Evolutionary conservation across 805 yeast species (phyloP), one percentile per base, ranked within the genome.

Genomic region (Cyberlindnera galapagoensis): DNA sequence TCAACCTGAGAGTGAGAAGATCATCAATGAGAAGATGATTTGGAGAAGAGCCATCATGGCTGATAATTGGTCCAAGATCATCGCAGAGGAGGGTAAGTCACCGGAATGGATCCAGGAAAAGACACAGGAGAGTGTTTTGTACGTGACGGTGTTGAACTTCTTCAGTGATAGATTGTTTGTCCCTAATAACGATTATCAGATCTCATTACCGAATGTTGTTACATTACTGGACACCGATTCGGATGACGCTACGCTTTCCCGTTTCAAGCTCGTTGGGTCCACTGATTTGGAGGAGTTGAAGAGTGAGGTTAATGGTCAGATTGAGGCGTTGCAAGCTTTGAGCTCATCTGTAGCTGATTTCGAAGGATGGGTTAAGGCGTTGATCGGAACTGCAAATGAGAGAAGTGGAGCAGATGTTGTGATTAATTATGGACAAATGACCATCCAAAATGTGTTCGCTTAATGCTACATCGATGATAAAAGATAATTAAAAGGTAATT

Each of bases 31-130:
- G 26, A 54, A 57, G 7, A 42, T 63, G 7, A 55, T 78, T 0
- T 81, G 88, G 86, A 64, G 71, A 42, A 61, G 87, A 40, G 61
- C 80, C 28, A 54, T 82, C 15, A 56, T 60, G 28, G 54, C 44
- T 39, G 81, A 79, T 41, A 64, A 72, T 40, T 74, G 83, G 80
- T 39, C 50, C 6, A 47, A 53, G 13, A 52, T 73, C 10, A 50
- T 55, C 6, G 38, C 52, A 21, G 47, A 59, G 6, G 56, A 63
- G 34, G 56, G 52, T 30, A 57, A 64, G 31, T 53, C 67, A 3
- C 71, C 66, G 30, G 71, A 67, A 23, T 60, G 47, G 34, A 52
- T 60, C 22, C 62, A 62, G 45, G 51, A 54, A 15, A 58, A 54
- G 31, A 51, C 69, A 4, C 62, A 56, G 26, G 58, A 61, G 13